Percentiles rank a stretch among this genome's conserved stretches.
These are phyloP conservation scores for Coffea canephora DNA, from an alignment of 257 asterid species.

Conservation along the genomic window DNA sequence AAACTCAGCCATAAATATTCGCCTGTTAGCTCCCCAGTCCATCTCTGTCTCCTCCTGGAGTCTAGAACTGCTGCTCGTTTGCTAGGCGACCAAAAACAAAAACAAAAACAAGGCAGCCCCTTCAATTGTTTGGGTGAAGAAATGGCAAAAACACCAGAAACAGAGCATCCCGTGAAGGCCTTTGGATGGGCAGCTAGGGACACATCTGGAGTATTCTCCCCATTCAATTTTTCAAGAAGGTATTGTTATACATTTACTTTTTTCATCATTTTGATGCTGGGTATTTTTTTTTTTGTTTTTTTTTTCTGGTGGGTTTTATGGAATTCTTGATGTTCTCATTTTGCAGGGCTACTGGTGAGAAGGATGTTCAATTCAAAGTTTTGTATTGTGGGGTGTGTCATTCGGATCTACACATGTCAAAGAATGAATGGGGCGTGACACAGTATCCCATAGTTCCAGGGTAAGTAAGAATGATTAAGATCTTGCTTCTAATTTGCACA, in stretches of 20 bases:
- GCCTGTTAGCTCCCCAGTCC: too few species aligned
- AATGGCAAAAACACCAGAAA: neutral
- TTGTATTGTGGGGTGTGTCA: constrained; percentile 48
- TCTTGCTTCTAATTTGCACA: neutral
- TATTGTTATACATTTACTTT: neutral
- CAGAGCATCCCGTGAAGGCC: neutral
- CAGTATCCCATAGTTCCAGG: constrained; percentile 41
- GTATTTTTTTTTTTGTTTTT: too few species aligned
- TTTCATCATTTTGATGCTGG: too few species aligned
- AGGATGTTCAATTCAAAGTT: constrained; percentile 44
- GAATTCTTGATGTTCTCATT: neutral
- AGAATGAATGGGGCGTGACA: constrained; percentile 37
- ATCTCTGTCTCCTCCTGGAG: too few species aligned
- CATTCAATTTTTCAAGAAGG: constrained; percentile 45
- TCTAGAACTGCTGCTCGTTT: too few species aligned
- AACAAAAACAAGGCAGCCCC: too few species aligned
- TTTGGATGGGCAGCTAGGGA: constrained; percentile 23
- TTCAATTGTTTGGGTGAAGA: neutral
- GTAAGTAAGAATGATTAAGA: constrained; percentile 1
- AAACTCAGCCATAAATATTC: too few species aligned
- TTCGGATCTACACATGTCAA: constrained; percentile 33
- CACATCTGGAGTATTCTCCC: constrained; percentile 34
- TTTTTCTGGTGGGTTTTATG: too few species aligned
- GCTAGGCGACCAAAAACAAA: too few species aligned
- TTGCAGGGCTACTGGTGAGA: constrained; percentile 36